Conservation (phyloP, 768 basidiomycete species). For the Rhodotorula babjevae region DNA sequence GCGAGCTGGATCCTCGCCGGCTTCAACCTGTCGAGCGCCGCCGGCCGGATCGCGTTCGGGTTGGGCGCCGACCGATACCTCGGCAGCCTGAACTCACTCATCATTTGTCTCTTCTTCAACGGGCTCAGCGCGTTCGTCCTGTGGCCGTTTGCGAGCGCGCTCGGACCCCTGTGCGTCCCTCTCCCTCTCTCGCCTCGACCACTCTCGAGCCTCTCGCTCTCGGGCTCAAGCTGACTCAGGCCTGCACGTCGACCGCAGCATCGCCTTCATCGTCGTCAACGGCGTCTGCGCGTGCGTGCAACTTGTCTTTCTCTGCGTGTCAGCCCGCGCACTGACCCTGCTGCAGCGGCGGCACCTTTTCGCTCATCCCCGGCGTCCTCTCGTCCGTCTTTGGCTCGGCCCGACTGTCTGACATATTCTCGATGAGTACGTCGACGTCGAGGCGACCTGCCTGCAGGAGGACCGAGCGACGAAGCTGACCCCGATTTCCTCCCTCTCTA, state of each 20-base stretch:
- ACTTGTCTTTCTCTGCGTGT: no score
- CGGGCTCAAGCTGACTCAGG: no score
- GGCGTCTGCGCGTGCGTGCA: constrained; percentile 27
- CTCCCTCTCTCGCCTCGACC: background rate
- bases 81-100: constrained; percentile 43
- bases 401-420: constrained; percentile 32
- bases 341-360: constrained; percentile 39
- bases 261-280: constrained; percentile 38
- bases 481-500: background rate
- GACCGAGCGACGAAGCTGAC: no score
- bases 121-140: constrained; percentile 39
- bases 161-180: constrained; percentile 37
- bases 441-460: no score
- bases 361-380: constrained; percentile 41
- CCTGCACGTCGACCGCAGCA: background rate
- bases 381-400: constrained; percentile 28
- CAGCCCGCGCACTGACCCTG: background rate
- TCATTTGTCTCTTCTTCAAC: constrained; percentile 38
- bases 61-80: constrained; percentile 40
- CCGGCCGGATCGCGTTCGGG: constrained; percentile 42
- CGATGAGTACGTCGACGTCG: constrained; percentile 29
- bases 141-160: constrained; percentile 42
- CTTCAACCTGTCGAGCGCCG: constrained; percentile 43
- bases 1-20: constrained; percentile 38
- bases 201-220: no score